phyloP scores from a whole-genome alignment of 2,329 filamentous ascomycete species.

The Alternaria viburni region DNA sequence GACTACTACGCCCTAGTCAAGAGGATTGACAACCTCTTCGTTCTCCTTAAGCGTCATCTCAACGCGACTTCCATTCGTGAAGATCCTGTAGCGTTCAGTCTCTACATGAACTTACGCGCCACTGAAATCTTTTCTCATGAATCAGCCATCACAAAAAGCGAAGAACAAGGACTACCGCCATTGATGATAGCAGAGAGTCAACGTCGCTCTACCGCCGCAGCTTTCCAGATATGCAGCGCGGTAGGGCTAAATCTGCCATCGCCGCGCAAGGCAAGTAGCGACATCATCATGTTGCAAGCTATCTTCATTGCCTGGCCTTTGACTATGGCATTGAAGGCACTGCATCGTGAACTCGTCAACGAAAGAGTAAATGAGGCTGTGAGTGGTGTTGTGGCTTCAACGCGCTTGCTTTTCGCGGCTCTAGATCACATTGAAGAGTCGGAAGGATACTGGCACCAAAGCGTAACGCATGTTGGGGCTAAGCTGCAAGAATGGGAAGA shows the following conservation, averaged over 20 bases:
- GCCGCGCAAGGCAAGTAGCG: neutral
- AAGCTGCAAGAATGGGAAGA: slow-evolving; percentile 1
- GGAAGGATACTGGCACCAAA: neutral
- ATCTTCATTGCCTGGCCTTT: slow-evolving; percentile 3
- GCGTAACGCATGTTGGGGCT: neutral
- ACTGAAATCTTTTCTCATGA: neutral
- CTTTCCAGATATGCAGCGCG: slow-evolving; percentile 2
- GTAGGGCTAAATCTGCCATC: slow-evolving; percentile 1
- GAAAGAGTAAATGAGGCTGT: neutral
- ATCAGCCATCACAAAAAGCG: neutral
- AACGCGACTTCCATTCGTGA: neutral
- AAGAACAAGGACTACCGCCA: neutral
- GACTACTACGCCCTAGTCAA: neutral
- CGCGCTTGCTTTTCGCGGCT: neutral
- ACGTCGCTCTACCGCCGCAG: neutral
- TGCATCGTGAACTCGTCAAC: neutral
- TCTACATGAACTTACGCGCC: neutral
- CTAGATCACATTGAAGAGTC: slow-evolving; percentile 1
- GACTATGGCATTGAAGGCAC: neutral
- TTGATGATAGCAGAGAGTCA: neutral
- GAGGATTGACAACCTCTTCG: neutral
- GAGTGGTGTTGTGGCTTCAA: neutral
- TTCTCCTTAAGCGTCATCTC: neutral
- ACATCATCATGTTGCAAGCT: neutral
- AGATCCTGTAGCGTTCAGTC: neutral